A percentile compares a stretch with the other conserved stretches of the same genome.
These are phyloP conservation scores for Cyclocybe cylindracea DNA, from an alignment of 768 basidiomycete species.

Conservation along the genomic window DNA sequence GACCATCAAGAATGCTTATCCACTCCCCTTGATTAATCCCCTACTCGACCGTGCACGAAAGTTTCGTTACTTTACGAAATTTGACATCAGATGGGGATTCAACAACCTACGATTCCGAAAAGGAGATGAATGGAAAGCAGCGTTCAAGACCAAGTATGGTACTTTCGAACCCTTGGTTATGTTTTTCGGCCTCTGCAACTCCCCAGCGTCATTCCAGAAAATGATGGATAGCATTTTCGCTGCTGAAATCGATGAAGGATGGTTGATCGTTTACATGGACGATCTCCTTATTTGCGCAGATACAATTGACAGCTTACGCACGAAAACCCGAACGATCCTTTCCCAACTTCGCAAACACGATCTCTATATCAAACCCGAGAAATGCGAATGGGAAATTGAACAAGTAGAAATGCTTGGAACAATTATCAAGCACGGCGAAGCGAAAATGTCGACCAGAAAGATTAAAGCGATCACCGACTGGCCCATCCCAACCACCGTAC, in stretches of 20 bases:
- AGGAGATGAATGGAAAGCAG: conserved; percentile 43
- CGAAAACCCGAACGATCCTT: conserved; percentile 20
- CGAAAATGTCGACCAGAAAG: conserved; percentile 21
- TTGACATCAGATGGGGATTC: conserved; percentile 41
- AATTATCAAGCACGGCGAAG: conserved; percentile 3
- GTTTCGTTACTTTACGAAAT: conserved; percentile 31
- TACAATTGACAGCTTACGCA: not conserved
- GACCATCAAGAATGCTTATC: conserved; percentile 36
- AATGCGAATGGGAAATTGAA: too few relatives aligned
- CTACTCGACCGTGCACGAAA: conserved; percentile 24
- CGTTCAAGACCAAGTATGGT: conserved; percentile 32
- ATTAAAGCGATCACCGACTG: conserved; percentile 27
- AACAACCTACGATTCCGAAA: conserved; percentile 34
- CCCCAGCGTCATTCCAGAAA: conserved; percentile 11
- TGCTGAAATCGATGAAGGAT: not conserved
- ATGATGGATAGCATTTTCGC: conserved; percentile 14
- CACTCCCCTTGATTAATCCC: conserved; percentile 31
- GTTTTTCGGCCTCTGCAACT: conserved; percentile 19
- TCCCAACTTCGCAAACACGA: conserved; percentile 11
- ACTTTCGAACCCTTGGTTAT: conserved; percentile 20
- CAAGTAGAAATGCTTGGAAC: conserved; percentile 19
- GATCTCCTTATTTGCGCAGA: conserved; percentile 9
- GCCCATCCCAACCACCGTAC: conserved; percentile 19
- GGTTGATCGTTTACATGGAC: conserved; percentile 14
- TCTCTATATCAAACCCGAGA: too few relatives aligned